Conservation (phyloP, 345 rosid species). For the Syzygium jambos region DNA sequence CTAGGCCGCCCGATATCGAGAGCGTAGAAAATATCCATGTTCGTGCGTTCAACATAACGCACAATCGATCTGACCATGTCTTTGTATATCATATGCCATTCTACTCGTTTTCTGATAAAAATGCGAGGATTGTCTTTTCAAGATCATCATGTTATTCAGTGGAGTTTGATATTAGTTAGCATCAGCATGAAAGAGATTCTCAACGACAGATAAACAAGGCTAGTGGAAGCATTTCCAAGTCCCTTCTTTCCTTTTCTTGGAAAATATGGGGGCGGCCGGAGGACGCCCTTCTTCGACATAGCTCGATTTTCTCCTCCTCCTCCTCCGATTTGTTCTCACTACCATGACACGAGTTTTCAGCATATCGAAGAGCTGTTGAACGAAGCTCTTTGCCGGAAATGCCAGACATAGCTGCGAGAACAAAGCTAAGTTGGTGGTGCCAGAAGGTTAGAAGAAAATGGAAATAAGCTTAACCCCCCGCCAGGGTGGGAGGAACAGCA, state of each 20-base stretch:
- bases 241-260: neutral
- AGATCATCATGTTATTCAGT: neutral
- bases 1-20: neutral
- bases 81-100: neutral
- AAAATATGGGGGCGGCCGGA: neutral
- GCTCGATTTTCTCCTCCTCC: neutral
- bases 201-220: neutral
- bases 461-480: neutral
- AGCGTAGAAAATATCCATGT: no score
- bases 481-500: neutral
- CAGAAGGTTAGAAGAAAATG: neutral
- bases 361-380: neutral
- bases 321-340: neutral
- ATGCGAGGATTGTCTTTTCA: neutral
- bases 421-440: neutral
- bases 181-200: neutral
- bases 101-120: neutral
- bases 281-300: neutral
- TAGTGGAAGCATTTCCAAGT: neutral
- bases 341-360: neutral
- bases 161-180: accelerated
- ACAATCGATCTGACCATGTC: no score
- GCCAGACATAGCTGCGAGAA: neutral
- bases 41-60: neutral
- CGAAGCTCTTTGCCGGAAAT: neutral